Conservation (phyloP, 257 asterid genomes). For the Fraxinus anomala region DNA sequence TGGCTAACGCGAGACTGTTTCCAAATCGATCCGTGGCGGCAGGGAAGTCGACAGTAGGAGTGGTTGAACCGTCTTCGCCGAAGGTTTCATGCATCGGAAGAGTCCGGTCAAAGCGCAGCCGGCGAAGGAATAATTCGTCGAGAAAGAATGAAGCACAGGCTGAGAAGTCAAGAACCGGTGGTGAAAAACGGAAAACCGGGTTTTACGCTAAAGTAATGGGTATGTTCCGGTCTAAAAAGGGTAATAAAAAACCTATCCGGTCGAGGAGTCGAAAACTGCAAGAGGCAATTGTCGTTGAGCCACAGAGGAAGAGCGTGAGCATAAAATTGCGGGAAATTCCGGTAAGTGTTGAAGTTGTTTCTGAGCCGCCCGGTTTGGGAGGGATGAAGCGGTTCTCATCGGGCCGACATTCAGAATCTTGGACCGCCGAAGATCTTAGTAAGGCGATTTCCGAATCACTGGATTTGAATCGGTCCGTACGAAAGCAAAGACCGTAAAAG, state of each 20-base stretch:
- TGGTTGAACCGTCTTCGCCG: constrained; percentile 65
- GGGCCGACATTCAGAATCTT: constrained; percentile 37
- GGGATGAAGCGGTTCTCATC: constrained; percentile 51
- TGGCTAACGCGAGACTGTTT: constrained; percentile 48
- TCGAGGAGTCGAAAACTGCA: constrained; percentile 24
- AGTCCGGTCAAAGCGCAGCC: constrained; percentile 60
- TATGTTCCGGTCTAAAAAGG: constrained; percentile 38
- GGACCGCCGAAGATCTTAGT: constrained; percentile 32
- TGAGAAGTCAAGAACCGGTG: constrained; percentile 31
- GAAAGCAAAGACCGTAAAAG: neutral
- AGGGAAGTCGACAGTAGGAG: constrained; percentile 38
- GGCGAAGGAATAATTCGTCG: constrained; percentile 44
- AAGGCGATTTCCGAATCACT: constrained; percentile 24
- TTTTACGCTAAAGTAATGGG: constrained; percentile 40
- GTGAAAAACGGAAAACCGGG: constrained; percentile 46
- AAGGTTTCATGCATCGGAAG: constrained; percentile 77
- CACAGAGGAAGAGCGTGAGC: constrained; percentile 29
- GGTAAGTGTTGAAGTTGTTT: constrained; percentile 18
- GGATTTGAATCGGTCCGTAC: constrained; percentile 28
- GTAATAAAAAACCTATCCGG: constrained; percentile 22
- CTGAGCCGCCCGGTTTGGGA: constrained; percentile 42
- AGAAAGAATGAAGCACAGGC: constrained; percentile 25
- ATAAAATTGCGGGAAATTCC: constrained; percentile 28
- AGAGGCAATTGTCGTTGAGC: constrained; percentile 33
- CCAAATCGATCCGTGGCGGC: constrained; percentile 51